Percentiles rank a stretch among this genome's conserved stretches.
Evolutionary conservation across 2,329 filamentous ascomycete species (phyloP).

Genomic region (Diaporthe aspalathi): DNA sequence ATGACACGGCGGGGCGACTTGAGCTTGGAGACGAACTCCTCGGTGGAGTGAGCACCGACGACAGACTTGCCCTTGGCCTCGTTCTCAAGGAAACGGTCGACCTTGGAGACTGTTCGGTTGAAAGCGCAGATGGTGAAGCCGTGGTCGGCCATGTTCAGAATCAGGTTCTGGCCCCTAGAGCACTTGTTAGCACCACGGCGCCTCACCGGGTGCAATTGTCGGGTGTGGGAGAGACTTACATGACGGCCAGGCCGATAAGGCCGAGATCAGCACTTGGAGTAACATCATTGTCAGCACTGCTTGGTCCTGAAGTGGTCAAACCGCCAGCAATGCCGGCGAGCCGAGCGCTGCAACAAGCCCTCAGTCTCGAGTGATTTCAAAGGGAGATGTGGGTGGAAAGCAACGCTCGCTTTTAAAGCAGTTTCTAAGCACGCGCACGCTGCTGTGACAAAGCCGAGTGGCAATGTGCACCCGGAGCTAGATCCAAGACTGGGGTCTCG

Average conservation of each 20-base stretch:
- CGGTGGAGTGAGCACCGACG: conserved; percentile 89
- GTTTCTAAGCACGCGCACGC: not conserved
- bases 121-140: conserved; percentile 97
- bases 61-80: conserved; percentile 96
- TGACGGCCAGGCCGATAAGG: conserved; percentile 93
- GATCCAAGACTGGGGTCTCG: not conserved
- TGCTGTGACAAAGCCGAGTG: not conserved
- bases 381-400: conserved; percentile 36
- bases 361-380: conserved; percentile 48
- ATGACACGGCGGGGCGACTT: conserved; percentile 98
- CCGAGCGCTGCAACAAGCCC: conserved; percentile 71
- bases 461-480: not conserved
- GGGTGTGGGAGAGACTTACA: conserved; percentile 63
- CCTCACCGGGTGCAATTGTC: conserved; percentile 1
- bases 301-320: conserved; percentile 56
- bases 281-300: conserved; percentile 64
- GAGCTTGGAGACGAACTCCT: conserved; percentile 96
- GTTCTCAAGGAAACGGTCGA: conserved; percentile 92
- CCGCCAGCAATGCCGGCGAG: conserved; percentile 78
- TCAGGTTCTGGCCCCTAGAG: conserved; percentile 81
- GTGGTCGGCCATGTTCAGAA: conserved; percentile 89
- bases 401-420: conserved; percentile 33
- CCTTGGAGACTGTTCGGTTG: conserved; percentile 99
- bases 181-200: conserved; percentile 23
- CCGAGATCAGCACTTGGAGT: conserved; percentile 83